Conservation (phyloP, 2,329 filamentous ascomycete genomes). For the Annulohypoxylon truncatum region DNA sequence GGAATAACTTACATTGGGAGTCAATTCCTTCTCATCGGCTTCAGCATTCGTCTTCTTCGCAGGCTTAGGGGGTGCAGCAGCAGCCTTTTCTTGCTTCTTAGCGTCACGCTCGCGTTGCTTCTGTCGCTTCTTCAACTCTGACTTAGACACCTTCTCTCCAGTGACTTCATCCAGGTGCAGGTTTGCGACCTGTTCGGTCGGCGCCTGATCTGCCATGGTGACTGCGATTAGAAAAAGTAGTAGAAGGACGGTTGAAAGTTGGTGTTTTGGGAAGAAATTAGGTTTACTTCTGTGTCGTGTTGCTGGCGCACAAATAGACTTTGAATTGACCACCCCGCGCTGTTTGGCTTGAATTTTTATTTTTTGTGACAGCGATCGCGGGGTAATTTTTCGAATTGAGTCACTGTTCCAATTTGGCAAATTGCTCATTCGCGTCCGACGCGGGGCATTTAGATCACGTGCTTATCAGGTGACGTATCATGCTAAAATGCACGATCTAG, state of each 20-base stretch:
- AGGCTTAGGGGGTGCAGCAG: conserved; percentile 70
- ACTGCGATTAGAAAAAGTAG: background rate
- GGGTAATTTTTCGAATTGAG: conserved; percentile 40
- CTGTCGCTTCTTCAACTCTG: conserved; percentile 92
- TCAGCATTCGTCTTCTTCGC: conserved; percentile 66
- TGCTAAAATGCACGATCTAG: background rate
- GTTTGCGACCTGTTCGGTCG: conserved; percentile 71
- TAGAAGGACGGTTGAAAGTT: background rate
- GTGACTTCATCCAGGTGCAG: conserved; percentile 92
- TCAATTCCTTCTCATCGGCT: conserved; percentile 76
- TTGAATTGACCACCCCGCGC: conserved; percentile 8
- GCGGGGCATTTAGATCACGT: conserved; percentile 28
- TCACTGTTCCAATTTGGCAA: conserved; percentile 20
- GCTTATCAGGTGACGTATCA: conserved; percentile 7
- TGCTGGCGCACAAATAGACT: conserved; percentile 1
- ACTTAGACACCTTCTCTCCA: conserved; percentile 87
- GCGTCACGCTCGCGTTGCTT: conserved; percentile 90
- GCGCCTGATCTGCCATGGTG: conserved; percentile 49
- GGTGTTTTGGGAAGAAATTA: background rate
- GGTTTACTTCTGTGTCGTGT: background rate
- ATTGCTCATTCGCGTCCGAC: conserved; percentile 19
- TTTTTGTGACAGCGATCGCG: conserved; percentile 36
- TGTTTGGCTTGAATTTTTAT: conserved; percentile 9
- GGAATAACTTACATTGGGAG: conserved; percentile 71
- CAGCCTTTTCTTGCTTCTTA: conserved; percentile 88